Evolutionary conservation across 2,329 filamentous ascomycete genomes (phyloP), one percentile per base, ranked within the genome.

Genomic region (Neospermospora avenae): DNA sequence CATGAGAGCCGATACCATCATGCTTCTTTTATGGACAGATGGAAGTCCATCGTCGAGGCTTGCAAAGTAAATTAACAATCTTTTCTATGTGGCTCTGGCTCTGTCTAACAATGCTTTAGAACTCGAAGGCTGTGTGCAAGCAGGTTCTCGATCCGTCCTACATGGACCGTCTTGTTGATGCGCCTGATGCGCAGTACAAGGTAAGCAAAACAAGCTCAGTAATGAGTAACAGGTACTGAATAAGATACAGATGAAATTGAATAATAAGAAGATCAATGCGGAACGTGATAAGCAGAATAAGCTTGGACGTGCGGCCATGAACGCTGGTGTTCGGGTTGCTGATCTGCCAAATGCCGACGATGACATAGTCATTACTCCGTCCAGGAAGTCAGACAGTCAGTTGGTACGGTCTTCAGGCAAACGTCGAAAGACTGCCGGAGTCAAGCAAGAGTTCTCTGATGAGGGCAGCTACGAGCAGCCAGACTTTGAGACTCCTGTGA

Each of bases 51-150:
- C 14, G 39, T 65, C 4, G 7, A 58, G 1, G 53, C 53, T 16
- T 57, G 61, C n/a, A 28, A 46, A 28, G 68, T 69, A 63, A 55
- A 61, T 48, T 18, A 11, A 7, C 3, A 11, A 1, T 31, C 18
- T 8, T 35, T n/a, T 39, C 6, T 6, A 25, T 13, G 13, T 11
- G 31, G 20, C 16, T 13, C 42, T 16, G 6, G 10, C n/a, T 18
- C 4, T 42, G 20, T 10, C 58, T 65, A 48, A 65, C 6, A 34
- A 4, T 52, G 31, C 11, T 55, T 14, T 25, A 68, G 65, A 18
- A 42, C 2, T 64, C 60, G 0, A 72, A 72, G 42, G 68, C 70
- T 3, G 42, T 64, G 1, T 69, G 65, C 41, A 72, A 72, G 42
- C 64, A 68, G 37, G 25, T 69, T 2, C 53, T 70, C 1, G 69